Evolutionary conservation across 2,329 filamentous ascomycete genomes (phyloP).

Genomic region (Plectosphaerella sp.): DNA sequence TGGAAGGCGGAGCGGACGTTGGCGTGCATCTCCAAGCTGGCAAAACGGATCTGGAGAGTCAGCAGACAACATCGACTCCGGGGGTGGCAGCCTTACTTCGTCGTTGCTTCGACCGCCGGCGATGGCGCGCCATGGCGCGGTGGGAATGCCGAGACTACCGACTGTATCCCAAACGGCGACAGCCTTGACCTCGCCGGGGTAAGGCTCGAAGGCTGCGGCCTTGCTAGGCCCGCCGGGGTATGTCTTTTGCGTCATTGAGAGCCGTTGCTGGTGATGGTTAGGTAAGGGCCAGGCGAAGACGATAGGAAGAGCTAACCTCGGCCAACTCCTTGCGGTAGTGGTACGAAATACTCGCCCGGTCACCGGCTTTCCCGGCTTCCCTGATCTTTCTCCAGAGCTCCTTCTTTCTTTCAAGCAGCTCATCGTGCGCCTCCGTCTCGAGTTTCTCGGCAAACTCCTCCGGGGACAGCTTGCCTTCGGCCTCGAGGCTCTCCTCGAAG

Average conservation of each 20-base stretch:
- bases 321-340: not conserved
- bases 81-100: not conserved
- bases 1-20: conserved; percentile 50
- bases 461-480: not conserved
- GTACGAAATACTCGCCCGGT: not conserved
- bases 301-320: not conserved
- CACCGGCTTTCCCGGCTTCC: not conserved
- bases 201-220: not conserved
- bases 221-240: not conserved
- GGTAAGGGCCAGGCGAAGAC: not conserved
- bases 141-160: conserved; percentile 31
- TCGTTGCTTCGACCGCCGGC: conserved; percentile 4
- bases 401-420: not conserved
- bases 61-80: not conserved
- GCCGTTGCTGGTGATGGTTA: not conserved
- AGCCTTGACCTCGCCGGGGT: not conserved
- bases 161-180: conserved; percentile 48
- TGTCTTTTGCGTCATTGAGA: conserved; percentile 6
- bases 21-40: conserved; percentile 13
- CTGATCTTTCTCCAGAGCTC: not conserved
- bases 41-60: conserved; percentile 9
- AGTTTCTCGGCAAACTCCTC: not conserved
- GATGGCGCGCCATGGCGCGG: conserved; percentile 8
- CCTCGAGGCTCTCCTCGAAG: not conserved
- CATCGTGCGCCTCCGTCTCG: not conserved